Base-by-base conservation (phyloP, 2,329 filamentous ascomycete species). In the Neofusicoccum parvum region DNA sequence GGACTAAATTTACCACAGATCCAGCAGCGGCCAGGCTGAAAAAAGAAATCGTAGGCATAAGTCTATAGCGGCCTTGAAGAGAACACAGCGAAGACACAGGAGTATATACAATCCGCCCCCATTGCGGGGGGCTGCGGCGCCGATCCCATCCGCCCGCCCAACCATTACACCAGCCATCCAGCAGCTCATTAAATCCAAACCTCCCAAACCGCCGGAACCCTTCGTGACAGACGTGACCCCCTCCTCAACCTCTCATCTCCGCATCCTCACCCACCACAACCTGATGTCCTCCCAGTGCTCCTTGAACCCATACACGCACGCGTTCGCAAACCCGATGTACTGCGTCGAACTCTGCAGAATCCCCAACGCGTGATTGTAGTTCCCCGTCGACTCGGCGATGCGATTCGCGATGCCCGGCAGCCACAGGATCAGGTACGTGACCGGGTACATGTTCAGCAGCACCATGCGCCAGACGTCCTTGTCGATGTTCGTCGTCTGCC, bases 381-480 rank as follows among this genome's bases (percentile, higher is more conserved):
- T 14, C 27, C 56, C 56, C 41, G 56, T 23, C 20, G 63, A 53
- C 50, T 72, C 71, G 1, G 67, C 67, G 6, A 72, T 56, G 11
- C 71, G 70, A 41, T 71, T 72, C n/a, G 67, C 62, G 3, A 76
- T 74, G 3, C 74, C 75, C 0, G 75, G 75, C 10, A 73, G 66
- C 74, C 75, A 77, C 4, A 77, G 69, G 2, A 75, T 67, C 37
- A 77, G 67, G 62, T 78, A 78, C 1, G 72, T 67, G n/a, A 75
- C 68, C 0, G 75, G 75, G 43, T 78, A 78, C 14, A 73, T 70
- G 62, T 76, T 77, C 14, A 77, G 66, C 1, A 76, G 67, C n/a
- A 76, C 54, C 72, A 76, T 76, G 23, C 66, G 66, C 67, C 68
- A 69, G 36, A 73, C 68, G 14, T 73, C 71, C 32, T 39, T 48